Evolutionary conservation across 768 basidiomycete genomes (phyloP).

Genomic region (Suillus variegatus): DNA sequence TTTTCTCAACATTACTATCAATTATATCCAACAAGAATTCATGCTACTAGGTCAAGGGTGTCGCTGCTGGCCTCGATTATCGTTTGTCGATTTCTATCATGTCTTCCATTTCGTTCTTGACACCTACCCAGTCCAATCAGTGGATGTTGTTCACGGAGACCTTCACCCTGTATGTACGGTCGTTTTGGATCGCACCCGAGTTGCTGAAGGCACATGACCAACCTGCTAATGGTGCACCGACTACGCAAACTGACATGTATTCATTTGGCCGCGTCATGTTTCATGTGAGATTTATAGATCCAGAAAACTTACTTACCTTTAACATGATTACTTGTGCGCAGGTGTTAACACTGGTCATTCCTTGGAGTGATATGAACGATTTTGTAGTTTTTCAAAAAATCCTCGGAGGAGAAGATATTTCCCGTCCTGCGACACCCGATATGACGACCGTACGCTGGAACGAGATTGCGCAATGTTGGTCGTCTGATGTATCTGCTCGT

Average conservation of each 20-base stretch:
- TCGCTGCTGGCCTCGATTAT: neutral
- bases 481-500: neutral
- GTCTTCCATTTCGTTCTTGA: neutral
- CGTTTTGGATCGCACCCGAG: slow-evolving; percentile 39
- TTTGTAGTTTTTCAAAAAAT: neutral
- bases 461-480: neutral
- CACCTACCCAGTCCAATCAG: neutral
- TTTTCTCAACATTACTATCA: no score
- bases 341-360: neutral
- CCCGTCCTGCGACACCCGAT: neutral
- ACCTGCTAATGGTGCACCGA: slow-evolving; percentile 18
- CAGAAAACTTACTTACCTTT: slow-evolving; percentile 31
- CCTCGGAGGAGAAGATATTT: neutral
- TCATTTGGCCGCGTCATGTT: slow-evolving; percentile 30
- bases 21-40: neutral
- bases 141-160: neutral
- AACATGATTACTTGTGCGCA: slow-evolving; percentile 31
- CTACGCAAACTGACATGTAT: slow-evolving; percentile 38
- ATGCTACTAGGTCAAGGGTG: neutral
- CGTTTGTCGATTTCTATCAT: neutral
- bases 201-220: slow-evolving; percentile 25
- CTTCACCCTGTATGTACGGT: neutral
- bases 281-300: neutral
- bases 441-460: neutral
- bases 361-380: neutral